A percentile compares a stretch with the other conserved stretches of the same genome.
Conservation (phyloP, 2,329 filamentous ascomycete genomes). For the Apiospora phragmitis region DNA sequence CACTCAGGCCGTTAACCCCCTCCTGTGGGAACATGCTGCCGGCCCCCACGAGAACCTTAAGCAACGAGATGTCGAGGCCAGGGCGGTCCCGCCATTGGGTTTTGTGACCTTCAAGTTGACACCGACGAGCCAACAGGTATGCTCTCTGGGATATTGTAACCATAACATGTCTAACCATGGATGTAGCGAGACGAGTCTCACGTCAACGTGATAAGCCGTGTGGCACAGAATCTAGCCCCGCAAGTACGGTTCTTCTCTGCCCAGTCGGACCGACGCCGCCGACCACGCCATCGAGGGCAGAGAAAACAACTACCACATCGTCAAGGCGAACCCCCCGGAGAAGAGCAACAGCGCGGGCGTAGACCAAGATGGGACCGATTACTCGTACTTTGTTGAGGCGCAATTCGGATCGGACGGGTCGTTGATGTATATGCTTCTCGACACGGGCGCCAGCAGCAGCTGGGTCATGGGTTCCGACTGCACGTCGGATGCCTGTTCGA, state of each 20-base stretch:
- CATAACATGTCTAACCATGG: constrained; percentile 11
- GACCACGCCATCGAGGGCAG: constrained; percentile 35
- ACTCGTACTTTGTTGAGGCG: constrained; percentile 63
- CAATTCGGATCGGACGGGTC: constrained; percentile 55
- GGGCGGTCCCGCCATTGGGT: constrained; percentile 17
- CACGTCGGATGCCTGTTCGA: constrained; percentile 62
- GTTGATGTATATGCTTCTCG: constrained; percentile 61
- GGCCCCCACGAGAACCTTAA: constrained; percentile 14
- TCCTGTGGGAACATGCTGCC: constrained; percentile 19
- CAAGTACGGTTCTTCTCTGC: constrained; percentile 38
- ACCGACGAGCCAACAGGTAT: constrained; percentile 30
- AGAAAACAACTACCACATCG: constrained; percentile 48
- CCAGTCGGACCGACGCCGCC: constrained; percentile 18
- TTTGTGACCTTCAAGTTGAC: constrained; percentile 44
- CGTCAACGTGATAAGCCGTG: constrained; percentile 37
- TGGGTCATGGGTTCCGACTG: constrained; percentile 82
- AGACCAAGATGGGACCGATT: constrained; percentile 65
- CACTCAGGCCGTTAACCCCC: constrained; percentile 48
- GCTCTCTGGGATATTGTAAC: background rate
- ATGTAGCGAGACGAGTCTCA: constrained; percentile 35
- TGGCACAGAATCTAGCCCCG: constrained; percentile 38
- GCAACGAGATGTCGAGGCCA: constrained; percentile 11
- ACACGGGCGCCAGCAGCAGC: constrained; percentile 70
- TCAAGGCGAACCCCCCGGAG: constrained; percentile 46
- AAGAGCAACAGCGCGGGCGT: constrained; percentile 54